Evolutionary conservation across 805 yeast species (phyloP), one percentile per base, ranked within the genome.

Genomic region (Barnettozyma sp.): DNA sequence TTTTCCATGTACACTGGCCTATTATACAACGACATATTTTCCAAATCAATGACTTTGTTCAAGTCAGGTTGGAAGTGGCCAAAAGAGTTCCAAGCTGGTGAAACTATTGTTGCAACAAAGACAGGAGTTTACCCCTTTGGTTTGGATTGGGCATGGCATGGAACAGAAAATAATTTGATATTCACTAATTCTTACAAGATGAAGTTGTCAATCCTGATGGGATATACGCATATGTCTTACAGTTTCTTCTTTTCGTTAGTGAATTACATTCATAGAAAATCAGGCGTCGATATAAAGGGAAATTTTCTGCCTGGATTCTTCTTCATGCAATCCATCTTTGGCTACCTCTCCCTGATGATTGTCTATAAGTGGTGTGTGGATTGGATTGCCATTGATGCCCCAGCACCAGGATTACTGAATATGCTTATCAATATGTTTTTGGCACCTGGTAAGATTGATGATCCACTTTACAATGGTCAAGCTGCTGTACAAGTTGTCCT

Each of bases 1-100:
- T 92, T 92, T 55, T 88, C 98, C 39, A 84, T 92, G 75, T 86
- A 86, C 65, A 90, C 97, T 1, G 99, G 99, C 4, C 60, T 90
- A 42, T 62, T 92, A 43, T 92, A 92, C 70, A 92, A 92, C 59
- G 99, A 92, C 72, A 55, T 88, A 15, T 92, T 92, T 55, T 88
- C 97, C 28, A 78, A 78, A 56, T 81, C 97, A 7, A 78, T 88
- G 90, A 76, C 95, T 7, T 56, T 87, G 28, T 92, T 92, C 66
- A 44, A 40, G 22, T 78, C 94, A 12, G 96, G 97, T 22, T 92
- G 98, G 97, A 68, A 71, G 52, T 92, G 95, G 95, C 97, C 97
- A 13, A 27, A 20, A 13, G 73, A 71, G 36, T 59, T 68, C 36
- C 65, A 75, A 47, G 67, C 63, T 37, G 94, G 94, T 20, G 84